Conservation (phyloP, 73 alveolate genomes). For the Stentor coeruleus region DNA sequence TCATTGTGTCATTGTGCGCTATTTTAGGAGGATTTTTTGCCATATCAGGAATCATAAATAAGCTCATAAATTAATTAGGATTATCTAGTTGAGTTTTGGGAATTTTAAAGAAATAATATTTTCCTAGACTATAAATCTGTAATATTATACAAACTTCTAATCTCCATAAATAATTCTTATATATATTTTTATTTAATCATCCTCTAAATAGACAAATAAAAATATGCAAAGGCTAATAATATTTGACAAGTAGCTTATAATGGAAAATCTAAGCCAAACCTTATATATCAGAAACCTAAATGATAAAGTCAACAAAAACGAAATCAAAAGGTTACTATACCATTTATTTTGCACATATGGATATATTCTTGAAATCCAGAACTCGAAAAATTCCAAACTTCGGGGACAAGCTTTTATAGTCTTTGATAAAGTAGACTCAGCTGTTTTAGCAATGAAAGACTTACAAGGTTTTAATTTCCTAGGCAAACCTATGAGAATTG, state of each 20-base stretch:
- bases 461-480: background rate
- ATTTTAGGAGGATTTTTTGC: slow-evolving; percentile 87
- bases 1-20: slow-evolving; percentile 72
- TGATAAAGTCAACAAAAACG: background rate
- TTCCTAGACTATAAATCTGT: too few species aligned
- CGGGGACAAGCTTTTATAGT: slow-evolving; percentile 24
- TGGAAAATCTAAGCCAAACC: background rate
- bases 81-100: too few species aligned
- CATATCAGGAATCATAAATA: slow-evolving; percentile 64
- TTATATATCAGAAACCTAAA: background rate
- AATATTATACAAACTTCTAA: too few species aligned
- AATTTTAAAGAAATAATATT: too few species aligned
- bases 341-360: slow-evolving; percentile 7
- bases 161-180: too few species aligned
- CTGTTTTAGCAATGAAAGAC: background rate
- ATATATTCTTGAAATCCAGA: background rate
- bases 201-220: too few species aligned
- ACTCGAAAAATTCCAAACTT: background rate
- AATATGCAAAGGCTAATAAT: too few species aligned
- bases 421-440: background rate
- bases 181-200: too few species aligned
- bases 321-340: background rate
- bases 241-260: too few species aligned
- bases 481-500: background rate
- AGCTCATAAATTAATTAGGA: slow-evolving; percentile 19